Conservation (phyloP, 2,329 filamentous ascomycete genomes). For the Corynespora cassiicola region DNA sequence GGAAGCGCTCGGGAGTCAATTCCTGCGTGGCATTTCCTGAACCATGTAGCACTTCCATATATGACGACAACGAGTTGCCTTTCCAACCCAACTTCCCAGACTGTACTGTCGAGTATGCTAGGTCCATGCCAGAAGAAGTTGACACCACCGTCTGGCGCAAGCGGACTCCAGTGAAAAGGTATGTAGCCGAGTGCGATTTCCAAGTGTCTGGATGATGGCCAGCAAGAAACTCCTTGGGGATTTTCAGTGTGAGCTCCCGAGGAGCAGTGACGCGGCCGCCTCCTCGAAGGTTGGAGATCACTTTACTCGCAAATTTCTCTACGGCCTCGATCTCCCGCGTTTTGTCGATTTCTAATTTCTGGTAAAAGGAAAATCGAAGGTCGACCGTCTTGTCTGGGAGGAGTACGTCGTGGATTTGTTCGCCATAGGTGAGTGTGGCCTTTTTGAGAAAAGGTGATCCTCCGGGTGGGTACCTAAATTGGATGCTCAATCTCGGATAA, state of each 20-base stretch:
- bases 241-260: conserved; percentile 21
- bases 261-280: conserved; percentile 37
- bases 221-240: conserved; percentile 37
- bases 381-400: conserved; percentile 37
- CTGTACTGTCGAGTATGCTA: conserved; percentile 32
- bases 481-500: conserved; percentile 33
- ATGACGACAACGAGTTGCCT: conserved; percentile 23
- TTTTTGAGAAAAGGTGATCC: conserved; percentile 22
- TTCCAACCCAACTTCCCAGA: conserved; percentile 36
- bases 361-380: conserved; percentile 29
- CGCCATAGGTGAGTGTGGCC: conserved; percentile 26
- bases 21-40: no score
- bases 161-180: conserved; percentile 36
- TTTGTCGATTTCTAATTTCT: conserved; percentile 19
- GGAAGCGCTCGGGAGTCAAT: no score
- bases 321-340: conserved; percentile 19
- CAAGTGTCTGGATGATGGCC: conserved; percentile 16
- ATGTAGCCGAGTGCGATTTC: no score
- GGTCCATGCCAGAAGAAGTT: no score
- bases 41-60: no score
- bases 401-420: conserved; percentile 33
- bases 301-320: conserved; percentile 18
- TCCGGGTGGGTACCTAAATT: conserved; percentile 21
- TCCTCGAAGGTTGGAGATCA: conserved; percentile 32
- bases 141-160: conserved; percentile 28